Evolutionary conservation across 345 rosid species (phyloP).

Genomic region (Iberis pinnata): DNA sequence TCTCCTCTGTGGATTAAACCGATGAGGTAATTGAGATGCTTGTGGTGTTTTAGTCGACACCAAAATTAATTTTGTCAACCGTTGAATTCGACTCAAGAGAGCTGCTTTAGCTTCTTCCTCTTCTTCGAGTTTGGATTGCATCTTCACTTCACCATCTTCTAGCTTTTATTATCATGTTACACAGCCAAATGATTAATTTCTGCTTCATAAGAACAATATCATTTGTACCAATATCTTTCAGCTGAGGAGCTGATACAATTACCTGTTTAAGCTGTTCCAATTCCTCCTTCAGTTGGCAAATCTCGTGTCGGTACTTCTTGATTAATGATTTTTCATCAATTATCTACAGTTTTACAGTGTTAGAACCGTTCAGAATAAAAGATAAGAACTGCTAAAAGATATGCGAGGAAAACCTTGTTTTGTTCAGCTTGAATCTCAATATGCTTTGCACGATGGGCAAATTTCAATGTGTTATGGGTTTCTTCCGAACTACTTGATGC

Average conservation of each 20-base stretch:
- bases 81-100: conserved; percentile 86
- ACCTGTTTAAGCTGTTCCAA: conserved; percentile 83
- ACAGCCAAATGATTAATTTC: conserved; percentile 54
- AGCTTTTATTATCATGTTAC: conserved; percentile 48
- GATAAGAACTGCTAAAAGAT: conserved; percentile 1
- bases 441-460: conserved; percentile 98
- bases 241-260: conserved; percentile 61
- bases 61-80: conserved; percentile 86
- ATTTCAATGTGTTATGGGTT: conserved; percentile 95
- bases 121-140: conserved; percentile 91
- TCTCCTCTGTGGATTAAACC: conserved; percentile 77
- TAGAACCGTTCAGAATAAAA: conserved; percentile 10
- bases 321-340: conserved; percentile 97
- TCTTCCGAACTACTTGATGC: conserved; percentile 94
- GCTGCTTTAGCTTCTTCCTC: conserved; percentile 99
- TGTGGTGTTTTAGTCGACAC: conserved; percentile 89
- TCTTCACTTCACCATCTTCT: conserved; percentile 94
- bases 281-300: conserved; percentile 83
- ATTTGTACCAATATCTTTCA: conserved; percentile 57
- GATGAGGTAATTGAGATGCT: conserved; percentile 60
- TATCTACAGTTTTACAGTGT: conserved; percentile 49
- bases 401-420: conserved; percentile 59
- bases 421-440: conserved; percentile 94
- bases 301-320: conserved; percentile 95
- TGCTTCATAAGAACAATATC: conserved; percentile 81